A percentile compares a stretch with the other conserved stretches of the same genome.
phyloP scores from a whole-genome alignment of 176 grass and related monocot species.

The Elaeis guineensis region DNA sequence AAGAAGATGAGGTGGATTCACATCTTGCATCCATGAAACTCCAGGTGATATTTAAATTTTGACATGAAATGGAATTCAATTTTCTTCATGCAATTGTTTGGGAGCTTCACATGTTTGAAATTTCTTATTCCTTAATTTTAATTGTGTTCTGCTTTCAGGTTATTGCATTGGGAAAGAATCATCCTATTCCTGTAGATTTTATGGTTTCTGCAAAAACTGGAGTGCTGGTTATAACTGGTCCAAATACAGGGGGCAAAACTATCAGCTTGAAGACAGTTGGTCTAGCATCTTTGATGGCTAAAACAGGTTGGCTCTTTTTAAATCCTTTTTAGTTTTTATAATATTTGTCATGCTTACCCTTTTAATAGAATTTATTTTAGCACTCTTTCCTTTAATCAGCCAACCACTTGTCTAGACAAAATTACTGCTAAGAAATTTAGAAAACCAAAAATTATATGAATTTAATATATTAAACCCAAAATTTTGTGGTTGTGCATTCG shows the following conservation, averaged over 20 bases:
- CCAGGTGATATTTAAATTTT: constrained; percentile 34
- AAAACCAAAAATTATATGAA: too few species aligned
- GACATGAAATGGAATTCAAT: constrained; percentile 1
- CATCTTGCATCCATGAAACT: constrained; percentile 44
- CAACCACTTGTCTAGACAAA: constrained; percentile 6
- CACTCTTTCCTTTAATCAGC: constrained; percentile 4
- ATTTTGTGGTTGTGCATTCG: too few species aligned
- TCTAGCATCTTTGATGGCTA: constrained; percentile 74
- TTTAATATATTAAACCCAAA: too few species aligned
- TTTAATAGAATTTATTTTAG: neutral
- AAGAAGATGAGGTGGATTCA: constrained; percentile 36
- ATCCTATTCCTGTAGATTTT: constrained; percentile 64
- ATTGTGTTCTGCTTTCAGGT: constrained; percentile 23
- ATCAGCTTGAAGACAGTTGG: constrained; percentile 78
- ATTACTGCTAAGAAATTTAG: too few species aligned
- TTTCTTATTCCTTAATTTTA: too few species aligned
- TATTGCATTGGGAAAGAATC: constrained; percentile 45
- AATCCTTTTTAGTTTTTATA: too few species aligned
- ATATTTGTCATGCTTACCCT: neutral
- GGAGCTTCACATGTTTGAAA: too few species aligned
- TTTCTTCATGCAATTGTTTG: neutral
- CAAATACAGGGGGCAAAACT: constrained; percentile 82
- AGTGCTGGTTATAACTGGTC: constrained; percentile 74
- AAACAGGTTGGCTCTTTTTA: constrained; percentile 39
- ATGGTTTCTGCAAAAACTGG: constrained; percentile 57